Evolutionary conservation across 495 filamentous ascomycete species (phyloP).

Genomic region (Copromyces sp.): DNA sequence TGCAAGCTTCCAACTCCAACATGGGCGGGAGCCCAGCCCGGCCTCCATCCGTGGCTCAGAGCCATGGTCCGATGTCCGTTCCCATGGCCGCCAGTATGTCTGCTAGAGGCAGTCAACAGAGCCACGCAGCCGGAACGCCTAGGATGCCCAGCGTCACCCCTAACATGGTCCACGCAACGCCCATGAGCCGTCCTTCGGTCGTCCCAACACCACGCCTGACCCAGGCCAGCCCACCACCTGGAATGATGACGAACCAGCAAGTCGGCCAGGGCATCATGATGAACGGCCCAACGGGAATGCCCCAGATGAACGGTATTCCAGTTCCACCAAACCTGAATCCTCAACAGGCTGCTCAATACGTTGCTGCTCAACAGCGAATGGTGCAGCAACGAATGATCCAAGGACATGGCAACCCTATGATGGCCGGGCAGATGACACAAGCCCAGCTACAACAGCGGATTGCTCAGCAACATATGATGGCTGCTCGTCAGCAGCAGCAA

Average conservation of each 20-base stretch:
- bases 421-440: conserved; percentile 23
- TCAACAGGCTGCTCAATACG: conserved; percentile 22
- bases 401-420: conserved; percentile 27
- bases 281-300: conserved; percentile 33
- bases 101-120: conserved; percentile 69
- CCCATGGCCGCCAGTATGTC: conserved; percentile 65
- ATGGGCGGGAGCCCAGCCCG: conserved; percentile 69
- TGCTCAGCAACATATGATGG: conserved; percentile 22
- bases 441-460: conserved; percentile 28
- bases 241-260: conserved; percentile 43
- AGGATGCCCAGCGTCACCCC: conserved; percentile 72
- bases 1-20: conserved; percentile 70
- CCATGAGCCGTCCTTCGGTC: conserved; percentile 53
- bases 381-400: conserved; percentile 31
- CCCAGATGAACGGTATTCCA: conserved; percentile 19
- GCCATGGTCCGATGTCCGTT: conserved; percentile 50
- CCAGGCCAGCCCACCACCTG: conserved; percentile 57
- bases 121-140: conserved; percentile 66
- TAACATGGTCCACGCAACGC: conserved; percentile 61
- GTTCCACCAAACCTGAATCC: conserved; percentile 6
- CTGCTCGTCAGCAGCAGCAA: conserved; percentile 14
- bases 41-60: conserved; percentile 67
- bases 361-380: conserved; percentile 48
- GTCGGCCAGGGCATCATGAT: conserved; percentile 43
- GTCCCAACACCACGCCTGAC: conserved; percentile 63